Evolutionary conservation across 441 rosid species (phyloP), one percentile per base, ranked within the genome.

Genomic region (Populus tomentosa): DNA sequence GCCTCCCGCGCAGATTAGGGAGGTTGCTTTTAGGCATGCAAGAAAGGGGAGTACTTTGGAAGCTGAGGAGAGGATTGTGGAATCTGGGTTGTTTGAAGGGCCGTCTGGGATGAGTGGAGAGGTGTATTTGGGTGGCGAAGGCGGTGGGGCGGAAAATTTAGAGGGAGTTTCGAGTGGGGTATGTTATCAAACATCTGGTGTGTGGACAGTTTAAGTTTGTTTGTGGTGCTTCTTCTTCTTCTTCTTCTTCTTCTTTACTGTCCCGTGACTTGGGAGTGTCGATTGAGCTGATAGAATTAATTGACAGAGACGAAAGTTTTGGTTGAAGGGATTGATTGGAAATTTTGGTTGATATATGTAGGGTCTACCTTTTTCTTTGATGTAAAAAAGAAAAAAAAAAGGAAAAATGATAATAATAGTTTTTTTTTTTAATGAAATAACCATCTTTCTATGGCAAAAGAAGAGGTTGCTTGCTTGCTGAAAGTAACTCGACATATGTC

Each of bases 21-120:
- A 81, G 71, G 80, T 72, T n/a, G 91, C 91, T 21, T 63, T 77
- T 6, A 77, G 80, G 73, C 88, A 85, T 67, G 85, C 91, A 0
- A 77, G 78, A 11, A 70, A 78, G 30, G 63, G 3, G 23, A 36
- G 23, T 20, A 42, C 53, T 46, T 63, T 36, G 69, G 80, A 59
- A 72, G 69, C 50, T 9, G 73, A 16, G 46, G 67, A 35, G 30
- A 24, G 35, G 63, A 61, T 32, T 53, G 61, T 3, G 30, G 28
- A 10, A 16, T 7, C 23, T 28, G 78, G 73, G 24, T 23, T 68
- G 65, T 68, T 69, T 23, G 66, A 68, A 30, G 72, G 28, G n/a
- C 18, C 68, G 6, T 4, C 67, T n/a, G 33, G 64, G 64, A 13
- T 23, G 8, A 33, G 11, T 10, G 77, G 20, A 64, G 65, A 50